Percentiles rank a stretch among this genome's conserved stretches.
Evolutionary conservation across 768 basidiomycete genomes (phyloP).

Genomic region (Amyloporia xantha): DNA sequence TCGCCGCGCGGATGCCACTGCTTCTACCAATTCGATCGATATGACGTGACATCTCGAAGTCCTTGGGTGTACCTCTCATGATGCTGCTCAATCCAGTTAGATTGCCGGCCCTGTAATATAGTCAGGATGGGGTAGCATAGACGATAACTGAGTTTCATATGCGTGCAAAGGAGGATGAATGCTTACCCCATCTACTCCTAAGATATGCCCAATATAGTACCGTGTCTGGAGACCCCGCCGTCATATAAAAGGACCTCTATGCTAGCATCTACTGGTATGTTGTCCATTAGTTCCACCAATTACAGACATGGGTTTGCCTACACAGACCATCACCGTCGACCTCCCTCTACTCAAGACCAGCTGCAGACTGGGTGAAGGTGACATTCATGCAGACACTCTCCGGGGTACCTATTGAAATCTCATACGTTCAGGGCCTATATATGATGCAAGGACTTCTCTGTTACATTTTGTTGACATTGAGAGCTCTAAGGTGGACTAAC

Average conservation of each 20-base stretch:
- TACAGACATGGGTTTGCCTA: neutral
- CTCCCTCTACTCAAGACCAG: conserved; percentile 39
- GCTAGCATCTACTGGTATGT: neutral
- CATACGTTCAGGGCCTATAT: conserved; percentile 52
- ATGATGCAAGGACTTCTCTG: conserved; percentile 44
- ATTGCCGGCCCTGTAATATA: neutral
- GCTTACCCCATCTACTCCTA: neutral
- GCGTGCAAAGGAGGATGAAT: neutral
- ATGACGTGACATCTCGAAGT: conserved; percentile 1
- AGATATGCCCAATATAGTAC: conserved; percentile 1
- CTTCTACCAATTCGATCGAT: conserved; percentile 1
- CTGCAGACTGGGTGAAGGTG: conserved; percentile 62
- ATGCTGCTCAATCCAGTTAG: conserved; percentile 5
- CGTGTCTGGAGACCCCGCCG: neutral
- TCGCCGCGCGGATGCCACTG: neutral
- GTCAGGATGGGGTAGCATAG: neutral
- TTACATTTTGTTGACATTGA: conserved; percentile 68
- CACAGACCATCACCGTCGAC: conserved; percentile 31
- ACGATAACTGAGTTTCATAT: neutral
- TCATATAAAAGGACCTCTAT: neutral
- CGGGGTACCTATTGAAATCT: neutral
- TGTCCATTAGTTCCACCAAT: neutral
- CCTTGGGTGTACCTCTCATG: neutral
- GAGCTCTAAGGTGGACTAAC: conserved; percentile 30
- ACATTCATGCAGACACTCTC: neutral